Base-by-base conservation (phyloP, 2,329 filamentous ascomycete species). In the Penicillium sp. region DNA sequence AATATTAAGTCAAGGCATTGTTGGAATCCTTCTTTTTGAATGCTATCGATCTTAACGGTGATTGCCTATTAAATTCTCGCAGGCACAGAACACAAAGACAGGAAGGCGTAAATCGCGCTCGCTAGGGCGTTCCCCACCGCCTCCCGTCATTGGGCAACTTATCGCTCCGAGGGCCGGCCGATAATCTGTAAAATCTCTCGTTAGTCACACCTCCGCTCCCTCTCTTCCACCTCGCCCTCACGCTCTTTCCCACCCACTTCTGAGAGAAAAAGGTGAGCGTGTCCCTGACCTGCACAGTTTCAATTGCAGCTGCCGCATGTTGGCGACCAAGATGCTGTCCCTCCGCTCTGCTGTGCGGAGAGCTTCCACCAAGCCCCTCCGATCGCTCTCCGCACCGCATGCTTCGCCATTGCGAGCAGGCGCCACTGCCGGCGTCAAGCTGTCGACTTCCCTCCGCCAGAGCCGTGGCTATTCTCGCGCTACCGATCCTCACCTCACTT, bases 401-500 rank as follows among this genome's bases (percentile, higher is more conserved):
- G 51, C 61, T 41, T 53, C 58, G 33, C 47, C 57, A 44, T 51
- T 59, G 30, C 58, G 57, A 53, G 52, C 56, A 37, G 49, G 41
- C 44, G 49, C 53, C 32, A 40, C 44, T 45, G 53, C 55, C 42
- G 53, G 48, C 33, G 44, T 51, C 35, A 45, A 57, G 39, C 45
- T 58, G 30, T 51, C 51, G 33, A 51, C 65, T 18, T 58, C 59
- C 34, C 53, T 58, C 9, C 38, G 37, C 42, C 63, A 67, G 45
- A 49, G 54, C 48, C 71, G 71, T 39, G 46, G 52, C 35, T 75
- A 74, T 51, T 71, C 72, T 30, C 69, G 72, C 32, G 63, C 68
- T 18, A 60, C 72, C 6, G 70, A 70, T 37, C 59, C 62, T 54
- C 70, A 83, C 56, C 75, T 78, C 44, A 58, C 53, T 30, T 81